Evolutionary conservation across 306 rosid species (phyloP).

Genomic region (Quercus alba): DNA sequence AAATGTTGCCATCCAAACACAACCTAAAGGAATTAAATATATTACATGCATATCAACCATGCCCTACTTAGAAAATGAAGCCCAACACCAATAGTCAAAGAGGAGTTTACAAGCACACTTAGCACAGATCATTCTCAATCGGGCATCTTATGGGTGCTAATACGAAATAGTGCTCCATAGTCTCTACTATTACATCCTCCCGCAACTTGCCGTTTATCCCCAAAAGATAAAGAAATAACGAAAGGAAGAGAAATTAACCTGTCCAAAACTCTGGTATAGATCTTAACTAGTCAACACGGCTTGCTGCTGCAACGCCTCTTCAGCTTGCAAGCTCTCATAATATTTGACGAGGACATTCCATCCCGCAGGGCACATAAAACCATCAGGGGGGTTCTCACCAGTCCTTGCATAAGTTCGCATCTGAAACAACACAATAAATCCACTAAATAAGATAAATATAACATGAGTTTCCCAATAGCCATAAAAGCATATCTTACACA

Average conservation of each 20-base stretch:
- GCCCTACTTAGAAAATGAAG: not conserved
- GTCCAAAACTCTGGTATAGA: slow-evolving; percentile 16
- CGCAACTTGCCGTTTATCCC: not conserved
- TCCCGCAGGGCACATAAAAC: slow-evolving; percentile 95
- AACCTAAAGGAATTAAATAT: not conserved
- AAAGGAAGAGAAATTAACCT: not conserved
- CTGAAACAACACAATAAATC: slow-evolving; percentile 30
- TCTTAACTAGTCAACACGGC: slow-evolving; percentile 58
- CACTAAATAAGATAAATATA: not conserved
- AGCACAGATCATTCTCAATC: not conserved
- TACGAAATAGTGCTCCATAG: not conserved
- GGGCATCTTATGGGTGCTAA: not conserved
- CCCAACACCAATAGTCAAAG: not conserved
- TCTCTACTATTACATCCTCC: not conserved
- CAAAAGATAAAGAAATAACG: not conserved
- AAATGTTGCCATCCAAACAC: too few relatives aligned
- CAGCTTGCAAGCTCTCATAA: slow-evolving; percentile 75
- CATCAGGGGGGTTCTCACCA: slow-evolving; percentile 91
- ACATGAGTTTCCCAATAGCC: not conserved
- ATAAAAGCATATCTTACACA: not conserved
- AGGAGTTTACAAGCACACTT: not conserved
- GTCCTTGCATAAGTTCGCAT: slow-evolving; percentile 86
- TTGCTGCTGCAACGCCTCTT: slow-evolving; percentile 56
- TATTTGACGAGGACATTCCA: slow-evolving; percentile 89
- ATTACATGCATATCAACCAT: slow-evolving; percentile 1